Base-by-base conservation (phyloP, 768 basidiomycete genomes). In the Lenzites betulinus region DNA sequence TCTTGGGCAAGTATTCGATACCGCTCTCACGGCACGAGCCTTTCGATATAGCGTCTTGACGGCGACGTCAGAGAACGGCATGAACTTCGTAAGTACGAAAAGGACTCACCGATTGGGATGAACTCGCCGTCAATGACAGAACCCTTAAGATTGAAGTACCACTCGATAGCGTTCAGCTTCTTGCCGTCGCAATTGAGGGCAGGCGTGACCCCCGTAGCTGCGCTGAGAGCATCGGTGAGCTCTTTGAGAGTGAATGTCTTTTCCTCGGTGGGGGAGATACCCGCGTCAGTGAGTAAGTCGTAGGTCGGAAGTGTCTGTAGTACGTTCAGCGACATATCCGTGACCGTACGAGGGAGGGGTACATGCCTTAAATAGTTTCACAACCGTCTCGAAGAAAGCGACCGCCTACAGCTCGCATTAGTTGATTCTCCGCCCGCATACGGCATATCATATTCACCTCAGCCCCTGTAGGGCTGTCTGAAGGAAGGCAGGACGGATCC, bases 101-200 rank as follows among this genome's bases (percentile, higher is more conserved):
- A 11, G 16, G n/a, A 65, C 80, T 52, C 63, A 88, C 86, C 64
- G 56, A 88, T 87, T 6, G 81, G 79, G 25, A 83, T 71, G 58
- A 88, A 88, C 2, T 65, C 66, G 12, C 89, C 89, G 66, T 89
- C 87, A 51, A 89, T 79, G 30, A 82, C 68, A n/a, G 85, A 87
- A 36, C 88, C 88, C 66, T 77, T 72, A 54, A 87, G 61, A 66
- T 88, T 78, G 74, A 84, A 86, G 69, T 87, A 87, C 79, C 81
- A 88, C 51, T 76, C 78, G 49, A 87, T 81, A 35, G 74, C 64
- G 56, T 71, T 75, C 52, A 86, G 60, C 51, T 46, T 70, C 18
- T 66, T 67, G 3, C 68, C 65, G 3, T 68, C 51, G 69, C 84
- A 87, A 53, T 77, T 70, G 11, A 87, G 65, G 6, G 72, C 64